Conservation (phyloP, 768 basidiomycete species). For the Lactarius pseudohatsudake region DNA sequence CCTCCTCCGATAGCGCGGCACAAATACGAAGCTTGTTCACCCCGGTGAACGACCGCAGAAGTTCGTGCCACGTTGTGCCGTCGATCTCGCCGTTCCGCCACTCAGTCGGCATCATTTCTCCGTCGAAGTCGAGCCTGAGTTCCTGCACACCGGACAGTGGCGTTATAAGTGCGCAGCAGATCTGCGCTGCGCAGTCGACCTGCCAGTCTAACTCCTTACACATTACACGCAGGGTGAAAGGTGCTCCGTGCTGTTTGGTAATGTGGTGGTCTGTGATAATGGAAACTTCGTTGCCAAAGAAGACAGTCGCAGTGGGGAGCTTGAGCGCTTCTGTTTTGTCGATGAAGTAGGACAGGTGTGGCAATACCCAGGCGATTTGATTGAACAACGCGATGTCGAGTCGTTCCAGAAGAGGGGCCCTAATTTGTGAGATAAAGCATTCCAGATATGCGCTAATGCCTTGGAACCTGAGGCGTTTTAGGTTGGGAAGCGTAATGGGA, state of each 20-base stretch:
- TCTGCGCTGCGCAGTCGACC: background rate
- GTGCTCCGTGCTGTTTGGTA: background rate
- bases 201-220: background rate
- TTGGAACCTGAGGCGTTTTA: too few relatives aligned
- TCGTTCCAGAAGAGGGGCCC: too few relatives aligned
- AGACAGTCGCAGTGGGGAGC: too few relatives aligned
- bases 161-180: background rate
- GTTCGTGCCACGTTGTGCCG: background rate
- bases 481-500: too few relatives aligned
- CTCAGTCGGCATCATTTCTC: background rate
- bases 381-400: too few relatives aligned
- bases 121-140: background rate
- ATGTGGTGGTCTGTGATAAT: too few relatives aligned
- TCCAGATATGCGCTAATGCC: too few relatives aligned
- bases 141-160: background rate
- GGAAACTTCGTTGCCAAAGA: too few relatives aligned
- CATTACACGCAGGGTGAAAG: background rate
- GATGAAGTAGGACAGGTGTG: too few relatives aligned
- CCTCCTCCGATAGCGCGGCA: background rate
- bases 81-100: background rate
- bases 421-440: too few relatives aligned
- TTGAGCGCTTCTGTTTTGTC: too few relatives aligned
- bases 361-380: too few relatives aligned
- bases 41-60: background rate
- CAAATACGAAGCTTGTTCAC: background rate